Base-by-base conservation (phyloP, 208 protist species). In the Lotmaria passim region DNA sequence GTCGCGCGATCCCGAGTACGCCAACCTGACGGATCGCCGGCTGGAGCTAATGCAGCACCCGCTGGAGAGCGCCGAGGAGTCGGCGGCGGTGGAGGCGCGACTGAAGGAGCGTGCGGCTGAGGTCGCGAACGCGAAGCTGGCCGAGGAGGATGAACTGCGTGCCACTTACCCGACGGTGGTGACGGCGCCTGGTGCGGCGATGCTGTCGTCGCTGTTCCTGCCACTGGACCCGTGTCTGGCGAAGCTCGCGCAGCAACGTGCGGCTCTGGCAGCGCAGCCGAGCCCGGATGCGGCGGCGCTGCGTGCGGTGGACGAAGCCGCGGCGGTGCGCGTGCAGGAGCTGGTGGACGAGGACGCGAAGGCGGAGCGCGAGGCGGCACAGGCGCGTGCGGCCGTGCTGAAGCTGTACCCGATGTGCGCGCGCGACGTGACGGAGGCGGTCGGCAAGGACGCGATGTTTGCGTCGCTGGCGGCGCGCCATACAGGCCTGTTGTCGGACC, bases 391-490 rank as follows among this genome's bases (percentile, higher is more conserved):
- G 17, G 51, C 33, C 7, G 56, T 81, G 51, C 55, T 69, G 28
- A 52, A 50, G 23, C 41, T 39, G 56, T 89, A 85, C 65, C 79
- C 79, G 21, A 85, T 84, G 76, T 85, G 79, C 62, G 62, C 79
- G 19, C 61, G 79, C 15, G 83, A 85, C 44, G 59, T 85, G 23
- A 82, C 79, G 21, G 73, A 82, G 69, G 81, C 70, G 14, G 76
- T 87, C 10, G 73, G 48, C 31, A 63, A 63, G 57, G 78, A 86
- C 62, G 75, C 76, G 23, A 65, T 44, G 36, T 85, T 90, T 50
- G 65, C 82, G 31, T 36, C 43, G 12, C 60, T 86, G 44, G 53
- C 63, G 15, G 68, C 62, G 26, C 28, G 65, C 26, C 59, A 72
- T 38, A 66, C 51, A 8, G 58, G 23, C 1, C 51, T 86, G 14